Evolutionary conservation across 2,329 filamentous ascomycete species (phyloP).

Genomic region (Calonectria multiphialidica): DNA sequence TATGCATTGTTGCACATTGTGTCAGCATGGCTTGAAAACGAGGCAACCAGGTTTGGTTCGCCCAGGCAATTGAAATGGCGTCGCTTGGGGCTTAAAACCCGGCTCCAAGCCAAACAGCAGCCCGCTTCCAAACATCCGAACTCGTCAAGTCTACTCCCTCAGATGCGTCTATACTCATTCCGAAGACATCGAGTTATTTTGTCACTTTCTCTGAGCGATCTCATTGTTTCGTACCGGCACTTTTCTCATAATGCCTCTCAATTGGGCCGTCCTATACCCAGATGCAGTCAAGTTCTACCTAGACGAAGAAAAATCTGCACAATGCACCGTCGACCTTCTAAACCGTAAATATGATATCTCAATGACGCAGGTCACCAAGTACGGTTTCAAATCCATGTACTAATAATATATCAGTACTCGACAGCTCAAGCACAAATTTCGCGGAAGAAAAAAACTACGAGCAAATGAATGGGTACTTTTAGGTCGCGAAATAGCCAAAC

Average conservation of each 20-base stretch:
- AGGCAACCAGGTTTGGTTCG: background rate
- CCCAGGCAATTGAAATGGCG: background rate
- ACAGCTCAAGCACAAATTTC: background rate
- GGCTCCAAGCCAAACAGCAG: background rate
- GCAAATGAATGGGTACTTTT: background rate
- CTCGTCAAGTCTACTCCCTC: background rate
- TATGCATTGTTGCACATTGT: background rate
- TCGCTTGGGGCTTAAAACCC: background rate
- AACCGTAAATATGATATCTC: background rate
- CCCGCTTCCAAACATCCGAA: background rate
- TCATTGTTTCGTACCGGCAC: background rate
- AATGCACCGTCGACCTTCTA: background rate
- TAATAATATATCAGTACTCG: background rate
- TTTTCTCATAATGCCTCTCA: background rate
- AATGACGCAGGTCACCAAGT: background rate
- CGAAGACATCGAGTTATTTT: no score
- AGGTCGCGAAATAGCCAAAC: background rate
- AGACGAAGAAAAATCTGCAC: background rate
- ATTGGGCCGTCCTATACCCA: background rate
- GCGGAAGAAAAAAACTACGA: background rate
- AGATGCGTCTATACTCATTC: background rate
- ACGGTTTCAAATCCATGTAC: background rate
- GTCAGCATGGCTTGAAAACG: background rate
- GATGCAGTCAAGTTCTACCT: background rate
- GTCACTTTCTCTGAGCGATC: background rate